phyloP scores from a whole-genome alignment of 1,284 basidiomycete genomes.

The Sanghuangporus sanghuang region DNA sequence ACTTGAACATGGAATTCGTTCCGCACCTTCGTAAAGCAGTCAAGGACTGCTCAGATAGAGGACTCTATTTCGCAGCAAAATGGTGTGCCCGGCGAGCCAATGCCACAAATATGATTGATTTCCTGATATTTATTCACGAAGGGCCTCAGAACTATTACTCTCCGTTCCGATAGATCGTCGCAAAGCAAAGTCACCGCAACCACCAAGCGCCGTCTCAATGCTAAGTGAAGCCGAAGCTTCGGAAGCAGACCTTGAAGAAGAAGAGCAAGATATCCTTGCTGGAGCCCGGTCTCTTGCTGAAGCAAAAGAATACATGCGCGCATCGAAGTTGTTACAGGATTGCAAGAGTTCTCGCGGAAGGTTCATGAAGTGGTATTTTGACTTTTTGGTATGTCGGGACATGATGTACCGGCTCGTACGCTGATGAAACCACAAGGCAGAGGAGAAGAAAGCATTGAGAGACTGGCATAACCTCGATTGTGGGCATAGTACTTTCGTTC shows the following conservation, averaged over 20 bases:
- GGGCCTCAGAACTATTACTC: slow-evolving; percentile 71
- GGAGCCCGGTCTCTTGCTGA: slow-evolving; percentile 77
- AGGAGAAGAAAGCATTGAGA: slow-evolving; percentile 59
- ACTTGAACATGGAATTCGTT: slow-evolving; percentile 10
- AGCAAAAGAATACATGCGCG: slow-evolving; percentile 76
- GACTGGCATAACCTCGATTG: slow-evolving; percentile 74
- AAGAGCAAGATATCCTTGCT: slow-evolving; percentile 64
- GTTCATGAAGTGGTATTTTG: slow-evolving; percentile 79
- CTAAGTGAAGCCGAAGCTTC: slow-evolving; percentile 21
- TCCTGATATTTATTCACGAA: slow-evolving; percentile 23
- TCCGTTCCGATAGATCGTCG: slow-evolving; percentile 46
- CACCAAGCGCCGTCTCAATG: slow-evolving; percentile 25
- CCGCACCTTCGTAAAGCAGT: slow-evolving; percentile 23
- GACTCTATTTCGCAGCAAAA: slow-evolving; percentile 59
- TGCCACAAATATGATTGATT: background rate
- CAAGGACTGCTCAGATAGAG: slow-evolving; percentile 47
- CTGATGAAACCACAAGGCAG: slow-evolving; percentile 38
- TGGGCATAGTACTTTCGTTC: slow-evolving; percentile 33
- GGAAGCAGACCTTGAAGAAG: slow-evolving; percentile 47
- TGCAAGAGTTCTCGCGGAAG: slow-evolving; percentile 67
- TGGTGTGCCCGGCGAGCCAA: slow-evolving; percentile 44
- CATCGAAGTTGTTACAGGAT: slow-evolving; percentile 55
- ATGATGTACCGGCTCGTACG: background rate
- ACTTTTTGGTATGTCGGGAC: slow-evolving; percentile 70
- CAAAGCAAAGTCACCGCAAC: slow-evolving; percentile 13